phyloP scores from a whole-genome alignment of 768 basidiomycete species.

The Pisolithus orientalis region DNA sequence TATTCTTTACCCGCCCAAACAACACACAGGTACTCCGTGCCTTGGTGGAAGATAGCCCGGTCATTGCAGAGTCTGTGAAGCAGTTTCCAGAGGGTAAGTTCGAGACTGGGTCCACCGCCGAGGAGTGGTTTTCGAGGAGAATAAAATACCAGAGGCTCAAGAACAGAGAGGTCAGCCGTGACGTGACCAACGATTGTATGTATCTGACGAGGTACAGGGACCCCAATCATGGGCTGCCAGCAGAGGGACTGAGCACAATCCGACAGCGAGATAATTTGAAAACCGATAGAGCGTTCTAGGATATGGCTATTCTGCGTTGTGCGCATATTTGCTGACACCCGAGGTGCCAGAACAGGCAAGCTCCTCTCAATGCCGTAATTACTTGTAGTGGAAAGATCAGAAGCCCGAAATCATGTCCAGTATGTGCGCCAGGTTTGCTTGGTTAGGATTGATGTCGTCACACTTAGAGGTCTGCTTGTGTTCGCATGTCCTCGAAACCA shows the following conservation, averaged over 20 bases:
- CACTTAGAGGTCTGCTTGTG: no score
- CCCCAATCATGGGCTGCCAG: slow-evolving; percentile 27
- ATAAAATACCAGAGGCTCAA: slow-evolving; percentile 35
- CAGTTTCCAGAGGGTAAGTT: slow-evolving; percentile 32
- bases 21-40: slow-evolving; percentile 46
- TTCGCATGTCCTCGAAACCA: no score
- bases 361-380: no score
- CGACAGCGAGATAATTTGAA: slow-evolving; percentile 10
- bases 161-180: slow-evolving; percentile 34
- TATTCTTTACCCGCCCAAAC: slow-evolving; percentile 61
- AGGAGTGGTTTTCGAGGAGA: slow-evolving; percentile 37
- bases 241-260: slow-evolving; percentile 25
- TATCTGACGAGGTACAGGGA: slow-evolving; percentile 11
- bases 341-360: no score
- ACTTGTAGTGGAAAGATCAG: no score
- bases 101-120: slow-evolving; percentile 31
- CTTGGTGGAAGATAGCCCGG: slow-evolving; percentile 42
- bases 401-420: no score
- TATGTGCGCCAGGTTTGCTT: no score
- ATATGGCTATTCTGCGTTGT: neutral
- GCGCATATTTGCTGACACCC: no score
- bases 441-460: no score
- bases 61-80: slow-evolving; percentile 41
- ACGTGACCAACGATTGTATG: neutral
- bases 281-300: no score